Base-by-base conservation (phyloP, 1,284 basidiomycete species). In the Ganoderma meredithae region DNA sequence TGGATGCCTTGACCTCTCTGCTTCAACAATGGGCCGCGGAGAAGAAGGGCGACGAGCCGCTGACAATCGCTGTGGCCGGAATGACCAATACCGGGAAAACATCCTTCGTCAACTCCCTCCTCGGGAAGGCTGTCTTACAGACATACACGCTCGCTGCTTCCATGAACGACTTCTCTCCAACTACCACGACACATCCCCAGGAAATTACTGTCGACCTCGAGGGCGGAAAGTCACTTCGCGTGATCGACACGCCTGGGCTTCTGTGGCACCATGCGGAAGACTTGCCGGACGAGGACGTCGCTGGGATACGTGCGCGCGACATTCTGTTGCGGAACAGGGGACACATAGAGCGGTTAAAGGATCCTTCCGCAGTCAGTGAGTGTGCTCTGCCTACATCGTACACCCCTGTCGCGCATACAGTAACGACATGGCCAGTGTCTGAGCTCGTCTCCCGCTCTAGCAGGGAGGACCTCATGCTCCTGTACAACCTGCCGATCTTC, bases 161-260 rank as follows among this genome's bases (percentile, higher is more conserved):
- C 43, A 73, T 80, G 27, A 84, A 83, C 31, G 83, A 85, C 47
- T 85, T 86, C 19, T 90, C 91, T 1, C 58, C 58, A 1, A 91
- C 88, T 4, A 96, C 95, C 0, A 94, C 91, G 19, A 82, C 84
- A 19, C 83, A 88, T 33, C 85, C 91, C 7, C 90, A 91, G 75
- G 88, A 93, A 73, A 84, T 90, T n/a, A 79, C 82, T 0, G 66
- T 88, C 2, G 83, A 86, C 69, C 71, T 83, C 2, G 82, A 78
- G 7, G 83, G 80, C 33, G 67, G 59, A n/a, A 82, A 82, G 69
- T 78, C 80, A 62, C 82, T 95, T 69, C 84, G 85, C 39, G 75
- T 96, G 66, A 90, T 96, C 74, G 95, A 97, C 79, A 96, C 94
- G 0, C 95, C 95, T 33, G 95, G 95, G n/a, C 81, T 95, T 67